These are phyloP conservation scores for Luffa acutangula DNA, from an alignment of 306 rosid species.

Conservation along the genomic window DNA sequence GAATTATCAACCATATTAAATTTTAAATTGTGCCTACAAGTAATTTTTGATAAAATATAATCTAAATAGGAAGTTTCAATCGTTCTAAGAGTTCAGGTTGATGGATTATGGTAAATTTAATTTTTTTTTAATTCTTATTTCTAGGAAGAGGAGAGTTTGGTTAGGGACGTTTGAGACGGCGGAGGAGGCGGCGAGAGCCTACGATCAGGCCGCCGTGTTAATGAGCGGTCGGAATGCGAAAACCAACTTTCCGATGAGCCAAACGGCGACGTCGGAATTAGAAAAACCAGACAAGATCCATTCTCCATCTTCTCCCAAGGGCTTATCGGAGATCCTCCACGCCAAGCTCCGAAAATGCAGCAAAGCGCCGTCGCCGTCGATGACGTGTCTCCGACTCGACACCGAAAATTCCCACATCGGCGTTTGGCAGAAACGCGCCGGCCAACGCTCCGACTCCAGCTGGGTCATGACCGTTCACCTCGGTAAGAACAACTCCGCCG, in stretches of 20 bases:
- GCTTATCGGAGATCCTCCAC: conserved; percentile 58
- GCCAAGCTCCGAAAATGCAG: conserved; percentile 74
- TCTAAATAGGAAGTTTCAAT: too few species aligned
- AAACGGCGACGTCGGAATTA: conserved; percentile 13
- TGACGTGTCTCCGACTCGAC: conserved; percentile 90
- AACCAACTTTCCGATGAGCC: conserved; percentile 35
- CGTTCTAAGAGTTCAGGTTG: too few species aligned
- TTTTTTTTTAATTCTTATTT: not conserved
- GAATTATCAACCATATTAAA: not conserved
- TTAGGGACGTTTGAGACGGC: conserved; percentile 47
- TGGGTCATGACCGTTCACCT: conserved; percentile 75
- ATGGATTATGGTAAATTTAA: too few species aligned
- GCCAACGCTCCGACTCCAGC: conserved; percentile 45
- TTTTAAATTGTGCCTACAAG: too few species aligned
- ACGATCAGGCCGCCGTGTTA: conserved; percentile 37
- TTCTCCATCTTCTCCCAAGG: conserved; percentile 18
- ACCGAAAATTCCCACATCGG: conserved; percentile 75
- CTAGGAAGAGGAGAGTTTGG: conserved; percentile 43
- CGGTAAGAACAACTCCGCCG: conserved; percentile 14
- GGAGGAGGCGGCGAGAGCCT: conserved; percentile 36
- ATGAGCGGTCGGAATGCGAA: conserved; percentile 43
- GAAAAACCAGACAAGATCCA: not conserved
- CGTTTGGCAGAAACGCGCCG: conserved; percentile 82
- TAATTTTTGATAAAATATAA: not conserved
- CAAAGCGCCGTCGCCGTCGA: conserved; percentile 60